A percentile compares a stretch with the other conserved stretches of the same genome.
These are phyloP conservation scores for Chaetomium fimeti DNA, from an alignment of 495 filamentous ascomycete species.

Conservation along the genomic window DNA sequence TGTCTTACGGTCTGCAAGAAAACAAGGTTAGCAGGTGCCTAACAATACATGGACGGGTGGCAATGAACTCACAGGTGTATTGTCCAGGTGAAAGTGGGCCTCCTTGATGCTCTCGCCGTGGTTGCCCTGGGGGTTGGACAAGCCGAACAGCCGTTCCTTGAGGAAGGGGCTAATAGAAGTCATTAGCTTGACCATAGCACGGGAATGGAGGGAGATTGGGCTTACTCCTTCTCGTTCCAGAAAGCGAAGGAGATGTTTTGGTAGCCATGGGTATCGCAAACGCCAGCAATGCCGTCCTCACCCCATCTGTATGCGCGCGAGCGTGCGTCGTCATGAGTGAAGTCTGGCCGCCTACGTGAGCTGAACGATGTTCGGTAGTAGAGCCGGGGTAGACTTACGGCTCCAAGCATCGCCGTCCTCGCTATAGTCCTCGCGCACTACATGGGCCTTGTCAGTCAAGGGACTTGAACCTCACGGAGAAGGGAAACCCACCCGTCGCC, in stretches of 20 bases:
- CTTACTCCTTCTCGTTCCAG: slow-evolving; percentile 96
- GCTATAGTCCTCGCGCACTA: slow-evolving; percentile 91
- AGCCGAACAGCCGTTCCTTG: slow-evolving; percentile 90
- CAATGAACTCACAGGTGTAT: slow-evolving; percentile 62
- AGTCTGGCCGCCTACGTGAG: slow-evolving; percentile 58
- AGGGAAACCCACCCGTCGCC: slow-evolving; percentile 67
- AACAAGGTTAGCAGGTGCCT: slow-evolving; percentile 28
- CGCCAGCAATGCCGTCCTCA: slow-evolving; percentile 94
- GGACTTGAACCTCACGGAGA: slow-evolving; percentile 10
- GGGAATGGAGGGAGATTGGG: background rate
- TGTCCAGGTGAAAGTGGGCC: slow-evolving; percentile 92
- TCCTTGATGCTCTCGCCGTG: slow-evolving; percentile 97
- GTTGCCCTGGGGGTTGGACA: slow-evolving; percentile 94
- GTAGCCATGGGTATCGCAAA: slow-evolving; percentile 83
- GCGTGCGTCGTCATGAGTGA: slow-evolving; percentile 86
- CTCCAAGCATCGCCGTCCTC: slow-evolving; percentile 91
- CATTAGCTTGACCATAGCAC: background rate
- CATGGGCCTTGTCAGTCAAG: slow-evolving; percentile 29
- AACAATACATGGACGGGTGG: background rate
- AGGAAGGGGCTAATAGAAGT: slow-evolving; percentile 67
- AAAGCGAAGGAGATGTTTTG: slow-evolving; percentile 94
- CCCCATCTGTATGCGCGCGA: slow-evolving; percentile 91
- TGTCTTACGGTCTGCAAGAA: slow-evolving; percentile 46
- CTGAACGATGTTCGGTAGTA: background rate
- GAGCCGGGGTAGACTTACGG: slow-evolving; percentile 56